These are phyloP conservation scores for Termitomyces sp. DNA, from an alignment of 768 basidiomycete genomes.

Conservation along the genomic window DNA sequence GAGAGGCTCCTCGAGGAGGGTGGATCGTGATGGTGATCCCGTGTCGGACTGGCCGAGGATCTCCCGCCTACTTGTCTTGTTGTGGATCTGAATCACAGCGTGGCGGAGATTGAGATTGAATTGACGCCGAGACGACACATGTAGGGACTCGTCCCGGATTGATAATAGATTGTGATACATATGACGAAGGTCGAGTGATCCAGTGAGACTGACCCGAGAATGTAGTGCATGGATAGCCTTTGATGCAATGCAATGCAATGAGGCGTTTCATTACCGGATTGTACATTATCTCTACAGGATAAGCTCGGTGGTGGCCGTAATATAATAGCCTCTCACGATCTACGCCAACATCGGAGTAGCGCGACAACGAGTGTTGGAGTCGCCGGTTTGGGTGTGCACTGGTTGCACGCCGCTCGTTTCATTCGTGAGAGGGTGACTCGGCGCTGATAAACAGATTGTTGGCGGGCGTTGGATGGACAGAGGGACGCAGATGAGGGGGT, in stretches of 20 bases:
- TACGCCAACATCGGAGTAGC: background rate
- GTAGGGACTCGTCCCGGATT: background rate
- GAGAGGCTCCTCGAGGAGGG: no score
- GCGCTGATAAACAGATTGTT: background rate
- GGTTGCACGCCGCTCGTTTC: background rate
- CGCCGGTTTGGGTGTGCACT: background rate
- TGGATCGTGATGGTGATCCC: background rate
- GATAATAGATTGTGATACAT: slow-evolving; percentile 1
- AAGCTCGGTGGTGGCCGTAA: background rate
- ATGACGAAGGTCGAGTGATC: background rate
- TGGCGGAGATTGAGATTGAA: background rate
- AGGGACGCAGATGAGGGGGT: background rate
- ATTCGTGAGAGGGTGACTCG: background rate
- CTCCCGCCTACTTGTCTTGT: background rate
- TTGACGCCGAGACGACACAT: background rate
- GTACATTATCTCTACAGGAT: background rate
- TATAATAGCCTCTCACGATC: no score
- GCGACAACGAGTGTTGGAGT: no score
- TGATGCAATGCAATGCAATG: no score
- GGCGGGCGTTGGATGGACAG: background rate
- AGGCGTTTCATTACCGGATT: background rate
- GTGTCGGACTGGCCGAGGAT: no score
- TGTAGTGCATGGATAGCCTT: no score
- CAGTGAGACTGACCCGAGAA: background rate
- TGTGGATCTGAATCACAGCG: background rate